Evolutionary conservation across 768 basidiomycete species (phyloP), one percentile per base, ranked within the genome.

Genomic region (Mycena kentingensis): DNA sequence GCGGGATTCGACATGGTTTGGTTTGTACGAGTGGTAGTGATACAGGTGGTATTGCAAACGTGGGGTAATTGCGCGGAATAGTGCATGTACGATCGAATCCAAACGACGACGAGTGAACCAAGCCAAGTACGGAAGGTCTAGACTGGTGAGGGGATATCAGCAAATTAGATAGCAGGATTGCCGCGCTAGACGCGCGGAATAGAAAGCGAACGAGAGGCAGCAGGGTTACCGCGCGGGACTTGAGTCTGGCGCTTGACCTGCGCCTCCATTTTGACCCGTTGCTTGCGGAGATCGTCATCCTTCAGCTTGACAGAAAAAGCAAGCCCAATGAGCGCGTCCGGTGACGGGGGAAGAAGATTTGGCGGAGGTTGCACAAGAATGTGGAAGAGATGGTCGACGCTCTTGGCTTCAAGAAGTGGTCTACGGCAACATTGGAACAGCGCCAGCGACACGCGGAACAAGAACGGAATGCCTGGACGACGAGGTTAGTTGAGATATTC

Each of bases 271-370:
- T 90, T 90, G 27, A 77, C 63, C 3, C 89, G 81, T 59, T 87
- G 86, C 62, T 90, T 91, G 24, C 82, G 79, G 15, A 92, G 56
- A 52, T 91, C 88, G 51, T 90, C 89, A 58, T 91, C 90, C 63
- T 87, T 91, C 53, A 91, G 67, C 65, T 87, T 90, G 55, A 87
- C 71, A 3, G 79, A 75, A n/a, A 79, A 70, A 0, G 80, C 79
- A 7, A 85, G 75, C n/a, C 80, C 68, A 27, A 91, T 67, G 54
- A 91, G 77, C 1, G 77, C 76, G 38, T 88, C 88, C 0, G 85
- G 77, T 3, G 75, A 73, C 0, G 81, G 70, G 0, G 87, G 87
- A 0, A 91, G 75, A 47, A 72, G 72, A n/a, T 68, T 63, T 0
- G 73, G 65, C 1, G 82, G 78, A 0, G 87, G 86, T 16, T 67